phyloP scores from a whole-genome alignment of 179 eudicot species.

The Silene vulgaris region DNA sequence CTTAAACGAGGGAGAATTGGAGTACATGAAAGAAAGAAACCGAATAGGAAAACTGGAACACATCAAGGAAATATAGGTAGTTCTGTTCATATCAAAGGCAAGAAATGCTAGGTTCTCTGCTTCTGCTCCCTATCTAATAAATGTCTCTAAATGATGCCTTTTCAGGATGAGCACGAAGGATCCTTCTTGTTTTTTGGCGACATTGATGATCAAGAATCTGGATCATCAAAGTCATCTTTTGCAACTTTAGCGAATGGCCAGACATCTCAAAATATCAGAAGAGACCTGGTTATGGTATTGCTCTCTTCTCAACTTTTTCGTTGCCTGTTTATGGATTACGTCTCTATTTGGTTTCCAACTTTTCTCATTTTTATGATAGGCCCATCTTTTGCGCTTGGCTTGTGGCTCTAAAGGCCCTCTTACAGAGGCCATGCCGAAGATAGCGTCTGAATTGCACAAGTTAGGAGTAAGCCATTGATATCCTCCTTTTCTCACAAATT shows the following conservation, averaged over 20 bases:
- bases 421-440: slow-evolving; percentile 70
- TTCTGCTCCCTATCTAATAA: neutral
- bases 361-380: slow-evolving; percentile 40
- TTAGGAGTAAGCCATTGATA: slow-evolving; percentile 60
- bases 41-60: neutral
- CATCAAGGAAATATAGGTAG: neutral
- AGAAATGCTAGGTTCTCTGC: neutral
- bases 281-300: slow-evolving; percentile 70
- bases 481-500: neutral
- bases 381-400: slow-evolving; percentile 94
- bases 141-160: slow-evolving; percentile 17
- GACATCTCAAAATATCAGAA: slow-evolving; percentile 47
- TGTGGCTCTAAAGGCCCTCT: slow-evolving; percentile 79
- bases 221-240: slow-evolving; percentile 45
- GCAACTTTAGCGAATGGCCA: slow-evolving; percentile 37
- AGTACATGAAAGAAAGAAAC: neutral
- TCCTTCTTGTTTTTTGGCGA: slow-evolving; percentile 37
- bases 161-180: slow-evolving; percentile 42
- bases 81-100: neutral
- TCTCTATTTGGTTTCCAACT: slow-evolving; percentile 9
- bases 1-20: neutral
- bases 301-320: slow-evolving; percentile 8
- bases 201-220: slow-evolving; percentile 40
- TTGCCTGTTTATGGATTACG: neutral
- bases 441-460: slow-evolving; percentile 68